A percentile compares a stretch with the other conserved stretches of the same genome.
Evolutionary conservation across 2,329 filamentous ascomycete species (phyloP).

Genomic region (Grosmannia serpens): DNA sequence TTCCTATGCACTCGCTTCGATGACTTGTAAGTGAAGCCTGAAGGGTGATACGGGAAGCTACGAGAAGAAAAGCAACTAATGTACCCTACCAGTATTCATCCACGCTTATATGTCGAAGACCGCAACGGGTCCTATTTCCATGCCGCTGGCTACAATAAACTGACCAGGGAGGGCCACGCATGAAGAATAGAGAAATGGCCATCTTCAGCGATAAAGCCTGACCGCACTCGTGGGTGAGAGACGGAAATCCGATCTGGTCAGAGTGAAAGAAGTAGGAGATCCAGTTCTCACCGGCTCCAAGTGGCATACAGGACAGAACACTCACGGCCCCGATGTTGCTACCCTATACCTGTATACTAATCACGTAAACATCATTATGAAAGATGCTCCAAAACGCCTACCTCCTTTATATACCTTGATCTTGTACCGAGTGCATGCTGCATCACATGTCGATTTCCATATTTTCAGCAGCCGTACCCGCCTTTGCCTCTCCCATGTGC

Average conservation of each 20-base stretch:
- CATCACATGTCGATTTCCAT: constrained; percentile 2
- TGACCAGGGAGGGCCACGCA: not conserved
- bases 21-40: not conserved
- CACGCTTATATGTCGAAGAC: not conserved
- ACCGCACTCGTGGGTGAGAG: not conserved
- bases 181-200: not conserved
- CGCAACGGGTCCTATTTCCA: not conserved
- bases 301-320: not conserved
- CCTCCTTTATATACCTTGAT: not conserved
- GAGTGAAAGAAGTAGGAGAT: not conserved
- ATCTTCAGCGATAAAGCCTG: not conserved
- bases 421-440: not conserved
- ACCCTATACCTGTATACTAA: not conserved
- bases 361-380: not conserved
- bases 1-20: not conserved
- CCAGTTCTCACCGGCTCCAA: not conserved
- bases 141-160: not conserved
- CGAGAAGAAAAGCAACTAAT: not conserved
- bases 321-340: not conserved
- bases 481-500: constrained; percentile 15
- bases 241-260: not conserved
- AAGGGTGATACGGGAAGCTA: not conserved
- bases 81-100: not conserved
- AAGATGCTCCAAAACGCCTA: not conserved
- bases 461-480: not conserved